Conservation (phyloP, 1,284 basidiomycete genomes). For the Marasmius oreades region DNA sequence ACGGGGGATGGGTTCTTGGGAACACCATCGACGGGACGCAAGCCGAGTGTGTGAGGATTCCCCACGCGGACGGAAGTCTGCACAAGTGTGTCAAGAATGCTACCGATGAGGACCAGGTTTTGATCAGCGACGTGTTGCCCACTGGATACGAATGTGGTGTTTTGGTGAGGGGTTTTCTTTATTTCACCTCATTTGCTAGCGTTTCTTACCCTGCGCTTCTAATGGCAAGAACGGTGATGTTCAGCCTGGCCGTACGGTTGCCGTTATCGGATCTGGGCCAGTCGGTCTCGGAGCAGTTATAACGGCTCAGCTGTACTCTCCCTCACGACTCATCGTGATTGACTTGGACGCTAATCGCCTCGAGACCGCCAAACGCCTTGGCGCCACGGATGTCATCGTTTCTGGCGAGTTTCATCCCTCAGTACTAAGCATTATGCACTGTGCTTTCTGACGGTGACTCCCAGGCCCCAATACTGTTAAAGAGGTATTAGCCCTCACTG, state of each 20-base stretch:
- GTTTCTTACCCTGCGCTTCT: not conserved
- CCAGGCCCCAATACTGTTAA: constrained; percentile 15
- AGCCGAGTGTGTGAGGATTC: constrained; percentile 25
- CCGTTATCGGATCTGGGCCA: constrained; percentile 23
- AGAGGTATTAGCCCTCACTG: constrained; percentile 22
- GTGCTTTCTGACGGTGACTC: not conserved
- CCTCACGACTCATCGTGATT: constrained; percentile 22
- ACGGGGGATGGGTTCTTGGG: constrained; percentile 26
- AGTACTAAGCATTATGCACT: not conserved
- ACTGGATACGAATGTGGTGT: constrained; percentile 25
- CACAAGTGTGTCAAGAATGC: constrained; percentile 17
- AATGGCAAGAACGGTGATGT: constrained; percentile 19
- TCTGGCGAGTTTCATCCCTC: constrained; percentile 11
- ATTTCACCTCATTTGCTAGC: not conserved
- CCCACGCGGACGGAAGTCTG: constrained; percentile 22
- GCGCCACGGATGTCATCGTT: constrained; percentile 23
- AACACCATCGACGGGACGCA: constrained; percentile 26
- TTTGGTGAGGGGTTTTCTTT: constrained; percentile 6
- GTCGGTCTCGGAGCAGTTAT: constrained; percentile 23
- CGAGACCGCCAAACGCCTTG: constrained; percentile 17
- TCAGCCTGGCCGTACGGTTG: constrained; percentile 21
- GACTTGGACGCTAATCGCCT: constrained; percentile 22
- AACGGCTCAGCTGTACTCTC: constrained; percentile 25
- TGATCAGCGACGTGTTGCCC: constrained; percentile 21
- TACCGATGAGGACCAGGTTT: constrained; percentile 20